These are phyloP conservation scores for Phaeolepiota aurea DNA, from an alignment of 768 basidiomycete species.

Conservation along the genomic window DNA sequence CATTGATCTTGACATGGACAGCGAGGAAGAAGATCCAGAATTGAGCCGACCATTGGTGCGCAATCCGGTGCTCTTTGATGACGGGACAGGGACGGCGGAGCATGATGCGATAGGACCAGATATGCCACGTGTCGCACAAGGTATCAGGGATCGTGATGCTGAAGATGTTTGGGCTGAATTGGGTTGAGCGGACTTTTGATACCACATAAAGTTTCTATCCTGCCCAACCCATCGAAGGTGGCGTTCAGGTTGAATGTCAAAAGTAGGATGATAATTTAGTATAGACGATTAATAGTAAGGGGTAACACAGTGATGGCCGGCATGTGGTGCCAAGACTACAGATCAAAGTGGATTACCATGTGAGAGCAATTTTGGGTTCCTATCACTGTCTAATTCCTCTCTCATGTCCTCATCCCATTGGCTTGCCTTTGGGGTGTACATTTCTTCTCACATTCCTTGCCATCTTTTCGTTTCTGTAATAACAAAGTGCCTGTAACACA, in stretches of 20 bases:
- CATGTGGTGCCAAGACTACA: too few relatives aligned
- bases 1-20: constrained; percentile 68
- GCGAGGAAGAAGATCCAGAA: constrained; percentile 56
- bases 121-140: constrained; percentile 56
- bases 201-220: too few relatives aligned
- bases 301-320: too few relatives aligned
- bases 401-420: background rate
- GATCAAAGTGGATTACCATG: too few relatives aligned
- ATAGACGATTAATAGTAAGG: too few relatives aligned
- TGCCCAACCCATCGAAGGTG: too few relatives aligned
- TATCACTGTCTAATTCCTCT: too few relatives aligned
- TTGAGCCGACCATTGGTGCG: constrained; percentile 50
- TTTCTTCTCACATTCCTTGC: background rate
- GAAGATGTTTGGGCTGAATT: constrained; percentile 70
- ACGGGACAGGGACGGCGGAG: constrained; percentile 17
- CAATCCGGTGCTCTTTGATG: constrained; percentile 60
- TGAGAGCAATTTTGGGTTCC: too few relatives aligned
- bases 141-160: constrained; percentile 45
- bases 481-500: too few relatives aligned
- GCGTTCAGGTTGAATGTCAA: too few relatives aligned
- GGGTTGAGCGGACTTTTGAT: constrained; percentile 27
- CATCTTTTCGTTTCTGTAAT: background rate
- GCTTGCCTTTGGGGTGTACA: background rate
- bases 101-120: constrained; percentile 30
- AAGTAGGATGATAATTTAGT: too few relatives aligned